These are phyloP conservation scores for Russula sp. DNA, from an alignment of 768 basidiomycete species.

Conservation along the genomic window DNA sequence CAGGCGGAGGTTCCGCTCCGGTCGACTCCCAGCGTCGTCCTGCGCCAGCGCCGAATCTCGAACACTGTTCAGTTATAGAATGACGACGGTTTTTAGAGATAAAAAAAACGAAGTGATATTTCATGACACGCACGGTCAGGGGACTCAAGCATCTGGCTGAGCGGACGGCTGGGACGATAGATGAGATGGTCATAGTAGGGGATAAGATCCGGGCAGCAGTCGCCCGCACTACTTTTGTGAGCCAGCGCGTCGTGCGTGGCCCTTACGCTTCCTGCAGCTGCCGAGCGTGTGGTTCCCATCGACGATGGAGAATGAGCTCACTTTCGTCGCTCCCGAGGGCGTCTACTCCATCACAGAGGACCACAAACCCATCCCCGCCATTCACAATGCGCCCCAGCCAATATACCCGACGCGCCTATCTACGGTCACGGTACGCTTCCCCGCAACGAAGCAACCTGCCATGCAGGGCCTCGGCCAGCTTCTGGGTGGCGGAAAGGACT, in stretches of 20 bases:
- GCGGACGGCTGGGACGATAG: slow-evolving; percentile 20
- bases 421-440: slow-evolving; percentile 55
- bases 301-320: slow-evolving; percentile 68
- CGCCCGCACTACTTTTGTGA: too few species aligned
- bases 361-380: slow-evolving; percentile 51
- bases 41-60: slow-evolving; percentile 6
- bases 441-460: slow-evolving; percentile 43
- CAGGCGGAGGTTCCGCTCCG: slow-evolving; percentile 55
- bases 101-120: neutral
- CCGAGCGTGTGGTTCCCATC: slow-evolving; percentile 8
- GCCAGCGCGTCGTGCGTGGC: neutral
- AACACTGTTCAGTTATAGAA: neutral
- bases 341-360: slow-evolving; percentile 86
- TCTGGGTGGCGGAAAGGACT: slow-evolving; percentile 60
- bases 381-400: slow-evolving; percentile 34
- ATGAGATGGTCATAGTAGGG: slow-evolving; percentile 25
- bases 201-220: slow-evolving; percentile 23
- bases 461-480: slow-evolving; percentile 61
- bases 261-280: slow-evolving; percentile 7
- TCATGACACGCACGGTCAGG: slow-evolving; percentile 3
- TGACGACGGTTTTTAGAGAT: neutral
- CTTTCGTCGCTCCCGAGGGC: slow-evolving; percentile 85
- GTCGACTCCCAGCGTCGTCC: slow-evolving; percentile 27
- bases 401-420: slow-evolving; percentile 57
- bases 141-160: slow-evolving; percentile 15